phyloP scores from a whole-genome alignment of 108 stramenopile genomes.

The Seminavis robusta region DNA sequence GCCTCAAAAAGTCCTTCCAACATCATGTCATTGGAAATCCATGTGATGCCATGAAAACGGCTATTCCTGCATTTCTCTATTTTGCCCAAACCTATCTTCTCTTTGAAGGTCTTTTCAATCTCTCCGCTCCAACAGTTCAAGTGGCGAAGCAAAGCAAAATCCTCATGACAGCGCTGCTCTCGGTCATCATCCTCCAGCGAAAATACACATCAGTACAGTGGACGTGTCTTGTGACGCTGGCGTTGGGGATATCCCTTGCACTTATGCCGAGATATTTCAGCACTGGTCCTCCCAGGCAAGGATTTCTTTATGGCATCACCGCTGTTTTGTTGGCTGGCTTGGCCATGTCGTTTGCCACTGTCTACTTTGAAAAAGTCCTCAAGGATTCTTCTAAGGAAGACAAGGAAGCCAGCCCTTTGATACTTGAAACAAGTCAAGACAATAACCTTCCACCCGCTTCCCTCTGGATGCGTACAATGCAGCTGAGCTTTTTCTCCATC shows the following conservation, averaged over 20 bases:
- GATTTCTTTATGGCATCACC: no score
- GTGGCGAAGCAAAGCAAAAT: constrained; percentile 2
- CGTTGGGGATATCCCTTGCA: neutral
- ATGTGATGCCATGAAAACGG: neutral
- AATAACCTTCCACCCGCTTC: neutral
- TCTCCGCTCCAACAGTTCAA: constrained; percentile 1
- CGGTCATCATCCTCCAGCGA: neutral
- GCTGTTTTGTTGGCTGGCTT: neutral
- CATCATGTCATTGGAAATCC: no score
- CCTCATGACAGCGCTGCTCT: neutral
- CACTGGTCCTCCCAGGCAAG: no score
- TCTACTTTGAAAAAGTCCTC: constrained; percentile 59
- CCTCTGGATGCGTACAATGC: constrained; percentile 85
- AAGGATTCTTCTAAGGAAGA: neutral
- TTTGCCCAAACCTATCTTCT: neutral
- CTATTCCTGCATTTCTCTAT: constrained; percentile 4
- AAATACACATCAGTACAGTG: neutral
- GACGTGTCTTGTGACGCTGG: neutral
- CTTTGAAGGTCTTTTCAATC: neutral
- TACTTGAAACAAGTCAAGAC: neutral
- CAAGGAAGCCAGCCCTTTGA: neutral
- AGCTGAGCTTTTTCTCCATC: constrained; percentile 72
- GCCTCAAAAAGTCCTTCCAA: no score
- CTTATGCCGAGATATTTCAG: constrained; percentile 2
- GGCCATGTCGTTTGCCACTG: constrained; percentile 82